Percentiles rank a stretch among this genome's conserved stretches.
These are phyloP conservation scores for Vicia sativa DNA, from an alignment of 306 rosid species.

Conservation along the genomic window DNA sequence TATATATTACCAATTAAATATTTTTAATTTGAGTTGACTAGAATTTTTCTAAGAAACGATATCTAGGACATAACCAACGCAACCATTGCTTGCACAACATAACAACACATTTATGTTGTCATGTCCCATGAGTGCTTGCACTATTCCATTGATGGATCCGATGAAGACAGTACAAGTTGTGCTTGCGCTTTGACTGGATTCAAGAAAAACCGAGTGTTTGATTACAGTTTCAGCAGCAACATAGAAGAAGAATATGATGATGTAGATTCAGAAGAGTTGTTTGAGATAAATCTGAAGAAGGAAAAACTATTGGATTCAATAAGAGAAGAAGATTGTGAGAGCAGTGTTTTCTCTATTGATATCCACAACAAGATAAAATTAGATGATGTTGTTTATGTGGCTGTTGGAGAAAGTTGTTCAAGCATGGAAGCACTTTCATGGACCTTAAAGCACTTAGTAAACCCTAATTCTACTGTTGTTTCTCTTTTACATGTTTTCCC, in stretches of 20 bases:
- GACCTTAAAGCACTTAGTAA: conserved; percentile 54
- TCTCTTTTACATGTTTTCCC: conserved; percentile 73
- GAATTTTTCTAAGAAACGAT: too few relatives aligned
- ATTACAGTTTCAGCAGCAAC: conserved; percentile 32
- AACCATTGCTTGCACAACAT: too few relatives aligned
- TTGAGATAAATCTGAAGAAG: conserved; percentile 37
- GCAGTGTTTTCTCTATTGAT: conserved; percentile 49
- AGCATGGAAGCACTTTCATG: conserved; percentile 69
- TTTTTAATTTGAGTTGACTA: too few relatives aligned
- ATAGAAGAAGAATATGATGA: conserved; percentile 35
- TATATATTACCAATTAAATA: too few relatives aligned
- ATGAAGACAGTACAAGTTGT: too few relatives aligned
- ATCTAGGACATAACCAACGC: too few relatives aligned
- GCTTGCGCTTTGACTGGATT: too few relatives aligned
- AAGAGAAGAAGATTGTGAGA: conserved; percentile 42
- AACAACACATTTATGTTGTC: too few relatives aligned
- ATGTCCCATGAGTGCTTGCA: too few relatives aligned
- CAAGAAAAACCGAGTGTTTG: too few relatives aligned
- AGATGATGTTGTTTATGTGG: conserved; percentile 60
- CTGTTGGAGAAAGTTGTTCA: conserved; percentile 45
- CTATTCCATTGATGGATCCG: too few relatives aligned
- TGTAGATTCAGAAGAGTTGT: background rate
- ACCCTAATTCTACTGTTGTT: conserved; percentile 43
- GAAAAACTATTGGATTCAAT: conserved; percentile 53
- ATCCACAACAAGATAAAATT: background rate